Base-by-base conservation (phyloP, 192 early-diverging fungal genomes). In the Geosiphon pyriformis region DNA sequence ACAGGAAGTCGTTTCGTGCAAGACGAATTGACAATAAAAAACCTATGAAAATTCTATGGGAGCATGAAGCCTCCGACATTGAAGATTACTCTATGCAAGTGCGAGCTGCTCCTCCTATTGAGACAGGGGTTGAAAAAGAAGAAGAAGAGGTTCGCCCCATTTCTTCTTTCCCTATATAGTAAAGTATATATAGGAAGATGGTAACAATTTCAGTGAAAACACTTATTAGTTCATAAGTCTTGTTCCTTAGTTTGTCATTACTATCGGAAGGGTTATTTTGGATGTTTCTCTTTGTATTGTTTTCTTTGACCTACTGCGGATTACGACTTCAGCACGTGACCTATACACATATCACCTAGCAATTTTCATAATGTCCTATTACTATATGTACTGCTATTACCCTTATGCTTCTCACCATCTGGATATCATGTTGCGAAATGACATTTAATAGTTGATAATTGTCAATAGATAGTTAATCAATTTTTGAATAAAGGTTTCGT, bases 121-220 rank as follows among this genome's bases (percentile, higher is more conserved):
- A 91, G 57, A 99, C 94, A 11, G 96, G 96, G 67, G 96, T 98
- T 4, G 94, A 97, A 69, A 96, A 98, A 74, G 96, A 95, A 68
- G 96, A 98, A 78, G 95, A 98, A 72, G 87, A 91, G 78, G 91
- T 90, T 65, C 27, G 60, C 42, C 42, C 34, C 4, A 26, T 29
- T 1, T 32, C 18, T 37, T 37, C 34, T 23, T 60, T 60, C 17
- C 20, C 15, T 37, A 26, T 23, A 22, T 12, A n/a, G 55, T 46
- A 37, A 7, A 26, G 23, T 25, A 60, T 32, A 58, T 17, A 8
- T 30, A 33, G 10, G 10, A 58, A 58, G 34, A 22, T 30, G 7
- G 0, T 20, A 30, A 20, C 3, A 18, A n/a, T 58, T n/a, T n/a
- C n/a, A n/a, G n/a, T n/a, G 22, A 30, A 58, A 18, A 30, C 29